Base-by-base conservation (phyloP, 768 basidiomycete genomes). In the Trametes villosa region DNA sequence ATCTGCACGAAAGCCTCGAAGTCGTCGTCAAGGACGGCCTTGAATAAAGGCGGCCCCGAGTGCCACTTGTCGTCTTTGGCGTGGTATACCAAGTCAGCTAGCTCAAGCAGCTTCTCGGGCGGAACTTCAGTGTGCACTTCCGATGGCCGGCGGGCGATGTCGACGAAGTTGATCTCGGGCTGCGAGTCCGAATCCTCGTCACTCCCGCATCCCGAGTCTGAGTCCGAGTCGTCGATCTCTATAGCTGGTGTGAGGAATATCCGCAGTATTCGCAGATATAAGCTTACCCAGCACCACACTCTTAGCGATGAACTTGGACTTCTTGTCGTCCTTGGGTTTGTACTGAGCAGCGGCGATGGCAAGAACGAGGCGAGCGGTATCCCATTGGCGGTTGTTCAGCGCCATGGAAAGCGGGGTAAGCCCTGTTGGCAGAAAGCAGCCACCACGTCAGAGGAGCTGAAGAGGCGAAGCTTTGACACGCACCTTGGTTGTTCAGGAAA, bases 331-430 rank as follows among this genome's bases (percentile, higher is more conserved):
- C 0, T 75, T 68, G 4, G 77, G 72, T 20, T 79, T 74, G 60
- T 83, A 83, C 67, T 88, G 86, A 12, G 85, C 81, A 2, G 72
- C 71, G 5, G 83, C 79, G 60, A 86, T 85, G 1, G 82, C 81
- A 24, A 87, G 66, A n/a, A 88, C 77, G 7, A 86, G 71, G n/a
- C 78, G 80, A 0, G 84, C 86, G 0, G 85, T 83, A 6, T 78
- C 74, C 85, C 86, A 88, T 20, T 76, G 79, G 9, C 82, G 76
- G 15, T 77, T 78, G 27, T 70, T 68, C 13, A 85, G 60, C 0
- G 85, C 85, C 20, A 83, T 79, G 53, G 72, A 79, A 11, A 86
- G 73, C 0, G 85, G 83, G 0, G 81, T 82, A 40, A 73, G 74
- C 18, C 81, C 83, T 83, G 42, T 8, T 42, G 29, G 4, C n/a